Conservation (phyloP, 306 rosid species). For the Cicer cuneatum region DNA sequence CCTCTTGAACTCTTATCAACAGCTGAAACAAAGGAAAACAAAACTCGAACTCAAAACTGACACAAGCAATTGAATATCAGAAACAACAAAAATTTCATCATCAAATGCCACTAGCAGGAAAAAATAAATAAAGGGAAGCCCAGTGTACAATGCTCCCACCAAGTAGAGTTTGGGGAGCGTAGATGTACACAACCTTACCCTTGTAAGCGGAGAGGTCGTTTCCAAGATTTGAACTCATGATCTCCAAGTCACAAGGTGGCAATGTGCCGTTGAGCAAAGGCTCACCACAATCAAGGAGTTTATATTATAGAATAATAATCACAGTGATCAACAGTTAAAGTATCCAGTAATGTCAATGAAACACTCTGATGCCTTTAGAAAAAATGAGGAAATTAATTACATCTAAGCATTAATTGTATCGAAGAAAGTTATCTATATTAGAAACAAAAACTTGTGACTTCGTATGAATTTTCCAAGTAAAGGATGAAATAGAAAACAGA, state of each 20-base stretch:
- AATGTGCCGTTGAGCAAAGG: not conserved
- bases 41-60: slow-evolving; percentile 29
- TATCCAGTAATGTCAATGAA: slow-evolving; percentile 11
- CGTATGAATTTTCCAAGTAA: slow-evolving; percentile 5
- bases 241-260: not conserved
- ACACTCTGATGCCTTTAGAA: slow-evolving; percentile 4
- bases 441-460: not conserved
- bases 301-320: slow-evolving; percentile 18
- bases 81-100: slow-evolving; percentile 28
- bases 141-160: slow-evolving; percentile 7
- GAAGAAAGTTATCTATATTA: not conserved
- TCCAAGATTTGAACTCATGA: not conserved
- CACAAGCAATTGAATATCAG: slow-evolving; percentile 27
- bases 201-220: not conserved
- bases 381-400: not conserved
- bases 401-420: slow-evolving; percentile 9
- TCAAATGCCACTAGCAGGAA: slow-evolving; percentile 28
- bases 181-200: not conserved
- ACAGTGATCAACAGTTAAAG: slow-evolving; percentile 11
- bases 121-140: not conserved
- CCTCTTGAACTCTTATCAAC: slow-evolving; percentile 84
- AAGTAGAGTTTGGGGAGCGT: not conserved
- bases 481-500: not conserved
- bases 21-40: slow-evolving; percentile 60
- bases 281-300: slow-evolving; percentile 4